phyloP scores from a whole-genome alignment of 768 basidiomycete species.

The Trametes punicea region DNA sequence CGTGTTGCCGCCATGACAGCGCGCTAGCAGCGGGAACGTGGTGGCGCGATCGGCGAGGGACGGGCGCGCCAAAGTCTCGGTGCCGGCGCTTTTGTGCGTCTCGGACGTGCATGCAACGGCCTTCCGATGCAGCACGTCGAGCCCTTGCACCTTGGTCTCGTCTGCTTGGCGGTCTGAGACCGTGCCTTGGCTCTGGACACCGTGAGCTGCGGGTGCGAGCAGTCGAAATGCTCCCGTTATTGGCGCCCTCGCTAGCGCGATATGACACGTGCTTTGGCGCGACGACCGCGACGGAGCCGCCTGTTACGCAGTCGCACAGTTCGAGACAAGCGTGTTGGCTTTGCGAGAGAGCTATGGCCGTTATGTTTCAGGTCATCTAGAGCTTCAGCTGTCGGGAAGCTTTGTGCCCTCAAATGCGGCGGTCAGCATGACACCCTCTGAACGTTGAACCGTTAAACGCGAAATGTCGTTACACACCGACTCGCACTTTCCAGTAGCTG shows the following conservation, averaged over 20 bases:
- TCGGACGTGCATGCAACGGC: neutral
- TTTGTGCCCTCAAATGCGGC: too few relatives aligned
- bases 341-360: too few relatives aligned
- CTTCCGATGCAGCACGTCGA: neutral
- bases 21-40: neutral
- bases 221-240: too few relatives aligned
- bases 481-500: neutral
- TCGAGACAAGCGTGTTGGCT: too few relatives aligned
- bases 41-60: neutral
- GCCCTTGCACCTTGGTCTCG: neutral
- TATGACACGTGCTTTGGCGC: too few relatives aligned
- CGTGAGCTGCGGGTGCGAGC: too few relatives aligned
- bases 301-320: too few relatives aligned
- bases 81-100: neutral
- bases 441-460: neutral
- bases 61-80: neutral
- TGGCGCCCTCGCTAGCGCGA: too few relatives aligned
- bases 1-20: neutral
- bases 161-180: neutral
- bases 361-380: too few relatives aligned
- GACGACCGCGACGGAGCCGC: too few relatives aligned
- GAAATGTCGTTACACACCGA: neutral
- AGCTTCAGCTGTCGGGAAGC: too few relatives aligned
- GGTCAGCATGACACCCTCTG: neutral
- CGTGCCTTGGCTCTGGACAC: neutral